Evolutionary conservation across 805 yeast genomes (phyloP), one percentile per base, ranked within the genome.

Genomic region (Yarrowia phangngaensis): DNA sequence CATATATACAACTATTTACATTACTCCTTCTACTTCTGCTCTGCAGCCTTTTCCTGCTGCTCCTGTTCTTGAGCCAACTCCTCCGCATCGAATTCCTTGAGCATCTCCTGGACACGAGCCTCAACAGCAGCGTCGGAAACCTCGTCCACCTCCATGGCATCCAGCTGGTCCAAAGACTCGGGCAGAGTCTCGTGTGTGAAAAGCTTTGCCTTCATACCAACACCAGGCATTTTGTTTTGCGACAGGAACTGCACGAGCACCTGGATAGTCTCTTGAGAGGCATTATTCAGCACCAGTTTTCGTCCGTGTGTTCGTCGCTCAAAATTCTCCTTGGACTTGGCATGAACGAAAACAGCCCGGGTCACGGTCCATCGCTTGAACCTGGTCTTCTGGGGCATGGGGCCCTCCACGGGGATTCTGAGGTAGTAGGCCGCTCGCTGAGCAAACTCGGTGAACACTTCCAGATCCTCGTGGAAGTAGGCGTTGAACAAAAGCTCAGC

Each of bases 281-380:
- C 77, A 64, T 92, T 97, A 73, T 78, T 88, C 20, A 87, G 84
- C 56, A 73, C 74, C 55, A 92, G 71, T 53, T 76, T 64, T 54
- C 95, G 78, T 58, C 82, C 79, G 64, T 78, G 84, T 1, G 97
- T 92, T 40, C 77, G 74, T 70, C 97, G 80, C 70, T 85, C 84
- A 68, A 84, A 92, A 71, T 90, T 92, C 70, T 90, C 95, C 69
- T 92, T 92, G 8, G 92, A 75, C 64, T 88, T 89, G 46, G 97
- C 95, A 61, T 86, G 92, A 15, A 84, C 95, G 64, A 92, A 92
- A 1, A 97, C 97, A 3, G 95, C 80, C 64, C 82, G 78, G 60
- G 83, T 88, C 33, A 92, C 95, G 0, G 98, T 92, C 86, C 95
- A 90, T 57, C 88, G 76, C 65, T 90, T 84, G 58, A 80, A 77